Evolutionary conservation across 805 yeast genomes (phyloP).

Genomic region (Sungouiozyma ichnusensis): DNA sequence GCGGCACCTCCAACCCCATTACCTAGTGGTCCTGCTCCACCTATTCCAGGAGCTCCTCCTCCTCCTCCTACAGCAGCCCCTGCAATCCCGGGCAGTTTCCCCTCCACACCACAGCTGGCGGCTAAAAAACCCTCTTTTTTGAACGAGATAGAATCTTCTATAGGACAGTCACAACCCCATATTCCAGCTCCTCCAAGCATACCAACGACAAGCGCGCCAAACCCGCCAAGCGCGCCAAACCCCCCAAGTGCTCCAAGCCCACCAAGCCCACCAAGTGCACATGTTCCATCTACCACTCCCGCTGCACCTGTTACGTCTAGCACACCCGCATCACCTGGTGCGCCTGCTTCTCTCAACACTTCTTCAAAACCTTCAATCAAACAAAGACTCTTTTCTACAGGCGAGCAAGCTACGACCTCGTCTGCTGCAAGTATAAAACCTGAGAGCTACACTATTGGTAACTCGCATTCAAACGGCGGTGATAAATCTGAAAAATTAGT

Average conservation of each 20-base stretch:
- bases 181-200: conserved; percentile 15
- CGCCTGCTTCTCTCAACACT: conserved; percentile 10
- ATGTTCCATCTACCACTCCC: conserved; percentile 15
- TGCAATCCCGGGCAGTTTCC: conserved; percentile 16
- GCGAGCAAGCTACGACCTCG: conserved; percentile 20
- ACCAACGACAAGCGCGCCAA: conserved; percentile 10
- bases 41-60: conserved; percentile 19
- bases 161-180: conserved; percentile 3
- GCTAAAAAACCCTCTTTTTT: conserved; percentile 8
- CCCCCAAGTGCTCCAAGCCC: conserved; percentile 7
- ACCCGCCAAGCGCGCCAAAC: no score
- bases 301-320: conserved; percentile 11
- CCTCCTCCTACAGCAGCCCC: conserved; percentile 26
- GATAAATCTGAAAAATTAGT: conserved; percentile 23
- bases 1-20: conserved; percentile 10
- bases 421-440: conserved; percentile 17
- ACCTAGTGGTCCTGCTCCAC: conserved; percentile 7
- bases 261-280: conserved; percentile 9
- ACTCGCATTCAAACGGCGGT: conserved; percentile 3
- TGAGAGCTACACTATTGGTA: conserved; percentile 7
- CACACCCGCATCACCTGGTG: not conserved
- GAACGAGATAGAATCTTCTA: conserved; percentile 1
- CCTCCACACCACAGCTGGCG: conserved; percentile 11
- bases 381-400: conserved; percentile 24
- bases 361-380: conserved; percentile 7